Base-by-base conservation (phyloP, 2,329 filamentous ascomycete species). In the Cylindrodendrum hubeiense region DNA sequence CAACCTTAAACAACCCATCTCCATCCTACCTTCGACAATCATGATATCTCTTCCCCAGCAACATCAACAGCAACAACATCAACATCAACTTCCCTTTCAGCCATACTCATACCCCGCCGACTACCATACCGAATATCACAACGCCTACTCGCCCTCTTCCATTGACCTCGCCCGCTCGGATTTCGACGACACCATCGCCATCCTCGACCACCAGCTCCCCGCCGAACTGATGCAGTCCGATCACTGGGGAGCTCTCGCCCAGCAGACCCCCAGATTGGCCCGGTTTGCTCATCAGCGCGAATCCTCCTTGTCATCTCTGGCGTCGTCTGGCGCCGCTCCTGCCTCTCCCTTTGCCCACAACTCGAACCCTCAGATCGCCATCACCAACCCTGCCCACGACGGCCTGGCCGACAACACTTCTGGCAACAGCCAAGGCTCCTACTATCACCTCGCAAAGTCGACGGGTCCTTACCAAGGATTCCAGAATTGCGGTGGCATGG, bases 261-360 rank as follows among this genome's bases (percentile, higher is more conserved):
- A 82, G 65, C 76, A 79, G 65, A 79, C 79, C 39, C 76, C 79
- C 22, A 80, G 79, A 72, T 67, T 78, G 41, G 76, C 77, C 60
- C 80, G 82, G 17, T 75, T 82, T 39, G 72, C 81, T 26, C 88
- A 90, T 71, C 83, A 90, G 49, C 85, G 88, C 69, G 87, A 90
- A 68, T 87, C 88, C 2, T 90, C 88, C 7, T 79, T 89, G 39
- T 90, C 88, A 0, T 90, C 89, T 0, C 72, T 90, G 43, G 87
- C 86, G 12, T 90, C 88, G 24, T 90, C 88, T 2, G 67, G 65
- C 0, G 83, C 86, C 37, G 87, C 86, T n/a, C 88, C 88, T 19
- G 81, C 84, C 0, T 90, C 89, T 19, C 88, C 88, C 4, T 90
- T 83, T 75, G 84, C 83, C 41, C 80, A 84, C 62, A 85, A 82